These are phyloP conservation scores for Phellopilus nigrolimitatus DNA, from an alignment of 1,284 basidiomycete species.

Conservation along the genomic window DNA sequence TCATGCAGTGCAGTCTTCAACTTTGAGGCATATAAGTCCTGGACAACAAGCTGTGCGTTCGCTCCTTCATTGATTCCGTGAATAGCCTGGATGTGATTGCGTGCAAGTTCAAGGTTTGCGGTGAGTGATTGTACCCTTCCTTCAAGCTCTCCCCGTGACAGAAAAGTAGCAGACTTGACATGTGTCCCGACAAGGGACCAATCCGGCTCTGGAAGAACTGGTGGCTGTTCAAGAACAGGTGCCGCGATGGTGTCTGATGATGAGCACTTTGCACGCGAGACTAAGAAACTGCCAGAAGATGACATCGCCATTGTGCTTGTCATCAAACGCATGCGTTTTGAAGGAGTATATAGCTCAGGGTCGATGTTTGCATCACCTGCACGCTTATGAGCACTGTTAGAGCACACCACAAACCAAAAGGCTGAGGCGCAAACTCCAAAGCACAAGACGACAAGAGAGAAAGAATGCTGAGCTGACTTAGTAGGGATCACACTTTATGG, in stretches of 20 bases:
- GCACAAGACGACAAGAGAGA: no score
- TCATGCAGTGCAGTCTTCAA: conserved; percentile 25
- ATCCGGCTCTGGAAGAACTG: conserved; percentile 1
- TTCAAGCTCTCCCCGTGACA: background rate
- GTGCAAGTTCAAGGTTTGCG: conserved; percentile 17
- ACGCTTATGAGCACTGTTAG: no score
- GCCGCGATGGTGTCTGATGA: background rate
- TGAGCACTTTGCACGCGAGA: background rate
- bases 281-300: conserved; percentile 1
- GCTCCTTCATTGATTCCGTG: conserved; percentile 23
- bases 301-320: background rate
- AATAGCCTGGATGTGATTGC: conserved; percentile 16
- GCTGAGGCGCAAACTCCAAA: no score
- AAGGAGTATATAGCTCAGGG: background rate
- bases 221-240: conserved; percentile 1
- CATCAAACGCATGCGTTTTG: conserved; percentile 8
- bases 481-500: no score
- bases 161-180: background rate
- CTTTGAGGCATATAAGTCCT: conserved; percentile 25
- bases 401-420: no score
- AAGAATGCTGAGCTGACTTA: no score
- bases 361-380: conserved; percentile 3
- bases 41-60: conserved; percentile 27
- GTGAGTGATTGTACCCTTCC: background rate
- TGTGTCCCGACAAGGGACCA: background rate